Conservation (phyloP, 2,329 filamentous ascomycete genomes). For the Ophiosphaerella narmari region DNA sequence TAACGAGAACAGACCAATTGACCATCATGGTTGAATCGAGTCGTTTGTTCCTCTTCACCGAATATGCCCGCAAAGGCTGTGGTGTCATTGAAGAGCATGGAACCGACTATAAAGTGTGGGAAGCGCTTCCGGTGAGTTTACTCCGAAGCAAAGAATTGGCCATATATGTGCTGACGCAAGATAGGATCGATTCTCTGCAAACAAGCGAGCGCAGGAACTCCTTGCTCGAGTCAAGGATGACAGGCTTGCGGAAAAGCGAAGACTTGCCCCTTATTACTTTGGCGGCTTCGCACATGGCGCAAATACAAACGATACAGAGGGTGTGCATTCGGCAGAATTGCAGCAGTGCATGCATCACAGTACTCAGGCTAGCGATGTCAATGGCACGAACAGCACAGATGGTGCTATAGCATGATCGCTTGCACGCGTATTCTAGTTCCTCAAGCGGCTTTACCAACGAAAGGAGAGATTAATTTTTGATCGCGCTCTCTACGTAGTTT, state of each 20-base stretch:
- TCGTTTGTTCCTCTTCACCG: constrained; percentile 46
- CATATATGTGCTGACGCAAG: not conserved
- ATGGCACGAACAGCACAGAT: constrained; percentile 15
- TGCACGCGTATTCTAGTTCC: not conserved
- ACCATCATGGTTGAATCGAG: constrained; percentile 48
- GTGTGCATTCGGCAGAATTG: constrained; percentile 37
- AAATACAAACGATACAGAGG: constrained; percentile 32
- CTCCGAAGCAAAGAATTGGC: not conserved
- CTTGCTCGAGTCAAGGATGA: constrained; percentile 37
- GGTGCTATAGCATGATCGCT: constrained; percentile 4
- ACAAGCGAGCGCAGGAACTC: constrained; percentile 41
- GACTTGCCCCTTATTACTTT: constrained; percentile 43
- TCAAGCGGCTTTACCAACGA: not conserved
- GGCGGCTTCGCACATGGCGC: constrained; percentile 40
- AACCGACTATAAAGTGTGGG: constrained; percentile 47
- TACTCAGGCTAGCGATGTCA: constrained; percentile 15
- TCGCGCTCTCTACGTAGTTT: constrained; percentile 4
- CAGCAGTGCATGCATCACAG: constrained; percentile 21
- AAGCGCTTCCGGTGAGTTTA: constrained; percentile 38
- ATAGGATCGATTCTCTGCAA: constrained; percentile 44
- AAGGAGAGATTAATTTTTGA: too few species aligned
- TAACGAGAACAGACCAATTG: constrained; percentile 36
- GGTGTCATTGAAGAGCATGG: constrained; percentile 42
- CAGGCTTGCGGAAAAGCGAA: constrained; percentile 36
- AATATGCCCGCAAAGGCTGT: constrained; percentile 43